Evolutionary conservation across 495 filamentous ascomycete species (phyloP), one percentile per base, ranked within the genome.

Genomic region (Platismatia glauca): DNA sequence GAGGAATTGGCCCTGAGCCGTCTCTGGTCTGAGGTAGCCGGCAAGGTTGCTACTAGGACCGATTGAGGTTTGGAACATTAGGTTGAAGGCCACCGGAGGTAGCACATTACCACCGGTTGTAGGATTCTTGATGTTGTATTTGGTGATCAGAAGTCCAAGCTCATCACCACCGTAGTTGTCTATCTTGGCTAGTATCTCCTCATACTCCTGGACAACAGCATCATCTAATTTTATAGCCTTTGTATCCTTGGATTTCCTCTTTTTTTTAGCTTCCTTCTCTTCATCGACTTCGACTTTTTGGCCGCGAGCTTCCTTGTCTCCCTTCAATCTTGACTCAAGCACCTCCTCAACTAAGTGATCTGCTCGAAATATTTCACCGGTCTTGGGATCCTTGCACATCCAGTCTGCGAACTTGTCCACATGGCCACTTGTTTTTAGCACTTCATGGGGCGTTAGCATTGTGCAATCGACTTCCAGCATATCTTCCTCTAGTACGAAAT

Each of bases 361-460:
- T 35, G 94, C 91, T 64, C 94, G 84, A 73, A 97, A 86, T 63
- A 97, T 95, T 78, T 97, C 95, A 70, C 94, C 94, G 68, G 87
- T 94, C 79, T 95, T 94, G 59, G 91, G 91, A 73, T 98, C 94
- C 75, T 97, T 97, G 84, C 91, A 95, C 92, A 97, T 96, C 90
- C 90, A 97, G 73, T 97, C 95, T 67, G 91, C 88, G 73, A 97
- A 98, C 74, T 95, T 95, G 67, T 97, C 94, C 58, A 97, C 94
- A 75, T 98, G 94, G 63, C 95, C 94, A 71, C 86, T 90, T 31
- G 94, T 97, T 83, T 97, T 96, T 53, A 98, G 80, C 15, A 97
- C 89, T 46, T 93, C 89, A 64, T 90, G 81, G 29, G 94, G 94
- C 59, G 90, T 95, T 67, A 95, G 72, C 73, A 88, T 89, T 16